These are phyloP conservation scores for Diaporthe capsici DNA, from an alignment of 2,329 filamentous ascomycete genomes.

Conservation along the genomic window DNA sequence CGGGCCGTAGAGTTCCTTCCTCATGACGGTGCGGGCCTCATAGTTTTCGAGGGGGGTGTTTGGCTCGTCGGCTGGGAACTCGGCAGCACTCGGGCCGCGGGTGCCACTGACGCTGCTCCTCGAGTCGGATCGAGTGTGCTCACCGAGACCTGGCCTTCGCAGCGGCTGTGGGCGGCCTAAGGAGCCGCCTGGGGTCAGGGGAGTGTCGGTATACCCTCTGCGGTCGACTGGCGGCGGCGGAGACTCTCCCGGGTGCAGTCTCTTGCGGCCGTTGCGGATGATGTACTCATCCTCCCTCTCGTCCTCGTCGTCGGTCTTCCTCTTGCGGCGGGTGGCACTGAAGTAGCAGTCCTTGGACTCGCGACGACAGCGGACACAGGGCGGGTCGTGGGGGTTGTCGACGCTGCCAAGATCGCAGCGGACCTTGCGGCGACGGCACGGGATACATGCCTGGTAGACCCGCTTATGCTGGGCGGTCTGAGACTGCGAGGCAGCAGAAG, in stretches of 20 bases:
- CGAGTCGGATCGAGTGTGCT: conserved; percentile 51
- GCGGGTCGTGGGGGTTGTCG: conserved; percentile 93
- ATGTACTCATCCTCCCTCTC: conserved; percentile 76
- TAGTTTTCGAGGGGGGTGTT: conserved; percentile 75
- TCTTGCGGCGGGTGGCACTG: conserved; percentile 92
- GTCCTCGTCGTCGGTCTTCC: conserved; percentile 77
- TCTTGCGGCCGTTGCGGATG: conserved; percentile 80
- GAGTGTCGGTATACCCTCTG: conserved; percentile 65
- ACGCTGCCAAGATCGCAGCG: conserved; percentile 79
- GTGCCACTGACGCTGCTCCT: conserved; percentile 50
- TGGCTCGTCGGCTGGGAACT: conserved; percentile 65
- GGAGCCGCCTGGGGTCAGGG: conserved; percentile 76
- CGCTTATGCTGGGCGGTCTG: conserved; percentile 66
- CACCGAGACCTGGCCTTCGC: conserved; percentile 66
- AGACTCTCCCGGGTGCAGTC: conserved; percentile 65
- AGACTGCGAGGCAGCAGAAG: conserved; percentile 41
- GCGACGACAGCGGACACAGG: conserved; percentile 91
- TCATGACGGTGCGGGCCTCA: conserved; percentile 75
- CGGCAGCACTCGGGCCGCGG: conserved; percentile 45
- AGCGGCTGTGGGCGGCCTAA: conserved; percentile 77
- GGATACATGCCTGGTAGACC: conserved; percentile 75
- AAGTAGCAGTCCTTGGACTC: conserved; percentile 99
- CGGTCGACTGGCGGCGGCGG: conserved; percentile 57
- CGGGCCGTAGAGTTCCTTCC: conserved; percentile 85
- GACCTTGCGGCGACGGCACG: conserved; percentile 73